A percentile compares a stretch with the other conserved stretches of the same genome.
Evolutionary conservation across 208 protist species (phyloP).

Genomic region (Crithidia expoeki): DNA sequence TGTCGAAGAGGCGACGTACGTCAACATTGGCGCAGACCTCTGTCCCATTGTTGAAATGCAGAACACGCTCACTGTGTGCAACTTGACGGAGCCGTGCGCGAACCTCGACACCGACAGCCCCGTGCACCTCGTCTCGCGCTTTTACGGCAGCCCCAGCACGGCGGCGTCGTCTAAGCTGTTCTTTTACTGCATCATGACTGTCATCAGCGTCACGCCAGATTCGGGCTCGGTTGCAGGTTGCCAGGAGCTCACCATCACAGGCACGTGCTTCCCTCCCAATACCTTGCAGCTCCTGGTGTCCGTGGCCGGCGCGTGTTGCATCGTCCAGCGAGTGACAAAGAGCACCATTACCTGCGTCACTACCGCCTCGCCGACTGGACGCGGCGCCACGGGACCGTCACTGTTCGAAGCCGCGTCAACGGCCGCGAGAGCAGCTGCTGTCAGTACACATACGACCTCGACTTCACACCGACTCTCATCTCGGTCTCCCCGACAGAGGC

Average conservation of each 20-base stretch:
- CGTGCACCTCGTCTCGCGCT: constrained; percentile 36
- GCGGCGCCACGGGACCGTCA: constrained; percentile 19
- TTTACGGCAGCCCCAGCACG: constrained; percentile 20
- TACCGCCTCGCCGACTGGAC: not conserved
- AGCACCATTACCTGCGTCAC: constrained; percentile 38
- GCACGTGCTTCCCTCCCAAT: constrained; percentile 34
- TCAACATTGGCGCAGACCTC: constrained; percentile 33
- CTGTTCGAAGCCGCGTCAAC: constrained; percentile 28
- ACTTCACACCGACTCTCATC: constrained; percentile 37
- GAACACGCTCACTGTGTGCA: constrained; percentile 44
- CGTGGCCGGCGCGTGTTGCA: constrained; percentile 37
- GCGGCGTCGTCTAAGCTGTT: constrained; percentile 8
- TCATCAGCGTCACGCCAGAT: constrained; percentile 20
- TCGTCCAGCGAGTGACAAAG: constrained; percentile 8
- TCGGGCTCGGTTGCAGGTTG: constrained; percentile 36
- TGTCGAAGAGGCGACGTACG: constrained; percentile 22
- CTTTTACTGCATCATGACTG: constrained; percentile 41
- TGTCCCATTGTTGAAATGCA: constrained; percentile 40
- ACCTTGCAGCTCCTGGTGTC: constrained; percentile 22
- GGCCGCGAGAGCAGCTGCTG: constrained; percentile 36
- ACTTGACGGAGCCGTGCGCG: constrained; percentile 31
- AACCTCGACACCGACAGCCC: constrained; percentile 26
- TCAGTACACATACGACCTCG: constrained; percentile 35
- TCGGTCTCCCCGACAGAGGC: constrained; percentile 29
- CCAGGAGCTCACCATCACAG: constrained; percentile 32